A percentile compares a stretch with the other conserved stretches of the same genome.
Conservation (phyloP, 164 flowering plant species). For the Tetrastigma voinierianum region DNA sequence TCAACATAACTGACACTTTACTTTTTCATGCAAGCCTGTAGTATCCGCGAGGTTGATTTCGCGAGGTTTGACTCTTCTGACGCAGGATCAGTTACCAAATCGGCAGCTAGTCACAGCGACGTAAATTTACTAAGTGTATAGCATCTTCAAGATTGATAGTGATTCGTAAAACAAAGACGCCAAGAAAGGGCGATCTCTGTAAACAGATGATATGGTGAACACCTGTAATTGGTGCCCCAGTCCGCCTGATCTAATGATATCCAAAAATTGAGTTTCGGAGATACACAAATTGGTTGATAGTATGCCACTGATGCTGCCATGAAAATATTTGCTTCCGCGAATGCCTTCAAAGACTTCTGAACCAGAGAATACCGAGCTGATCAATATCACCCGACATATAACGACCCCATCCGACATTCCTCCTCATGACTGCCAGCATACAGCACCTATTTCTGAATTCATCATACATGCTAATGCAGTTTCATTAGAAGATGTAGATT, state of each 20-base stretch:
- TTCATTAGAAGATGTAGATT: conserved; percentile 25
- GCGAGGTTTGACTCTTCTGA: conserved; percentile 71
- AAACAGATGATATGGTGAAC: conserved; percentile 65
- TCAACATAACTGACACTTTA: conserved; percentile 54
- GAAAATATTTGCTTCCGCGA: conserved; percentile 54
- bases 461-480: conserved; percentile 55
- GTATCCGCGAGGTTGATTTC: conserved; percentile 75
- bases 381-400: conserved; percentile 68
- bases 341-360: conserved; percentile 48
- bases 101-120: too few relatives aligned
- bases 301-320: conserved; percentile 58
- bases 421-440: conserved; percentile 75
- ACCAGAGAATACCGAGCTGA: conserved; percentile 61
- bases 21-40: conserved; percentile 67
- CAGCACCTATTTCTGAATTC: conserved; percentile 66
- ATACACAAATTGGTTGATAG: conserved; percentile 48
- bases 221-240: conserved; percentile 76
- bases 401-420: conserved; percentile 75
- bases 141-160: too few relatives aligned
- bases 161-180: too few relatives aligned
- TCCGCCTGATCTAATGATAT: conserved; percentile 69
- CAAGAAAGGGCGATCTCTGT: too few relatives aligned
- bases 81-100: conserved; percentile 76
- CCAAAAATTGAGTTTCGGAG: conserved; percentile 69
- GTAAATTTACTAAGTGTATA: too few relatives aligned